Evolutionary conservation across 768 basidiomycete genomes (phyloP), one percentile per base, ranked within the genome.

Genomic region (Coprinellus aureogranulatus): DNA sequence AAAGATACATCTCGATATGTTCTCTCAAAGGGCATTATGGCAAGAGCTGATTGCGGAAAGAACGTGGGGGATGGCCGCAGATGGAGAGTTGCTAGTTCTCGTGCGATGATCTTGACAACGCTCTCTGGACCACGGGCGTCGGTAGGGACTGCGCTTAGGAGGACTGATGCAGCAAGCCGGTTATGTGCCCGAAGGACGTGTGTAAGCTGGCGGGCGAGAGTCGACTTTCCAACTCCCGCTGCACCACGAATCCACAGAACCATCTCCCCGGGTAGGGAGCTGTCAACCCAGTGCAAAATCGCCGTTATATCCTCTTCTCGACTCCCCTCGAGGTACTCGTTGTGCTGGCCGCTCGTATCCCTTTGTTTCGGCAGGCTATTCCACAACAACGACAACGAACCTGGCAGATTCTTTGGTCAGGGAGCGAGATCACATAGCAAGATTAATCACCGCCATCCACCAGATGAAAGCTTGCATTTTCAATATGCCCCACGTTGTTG

Each of bases 171-270:
- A 2, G 18, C 59, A 5, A 60, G 47, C 14, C 55, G 44, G 6
- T 48, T 54, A 18, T 48, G 30, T 22, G 31, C 9, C 22, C 53
- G 53, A 9, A 55, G 22, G n/a, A 20, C 22, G 22, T 52, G 27
- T 9, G 50, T 18, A 12, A 60, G 54, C 6, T 48, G 23, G 23
- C 18, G 46, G 22, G 46, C 59, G 2, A 55, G 30, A 0, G 47
- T 60, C 30, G 59, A 60, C n/a, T 60, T 60, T 11, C 59, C 59
- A 2, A 55, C 3, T 5, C 59, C 59, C 3, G 59, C 54, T 1
- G 59, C 25, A 22, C 59, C 59, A 12, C 51, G 54, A 14, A 60
- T 27, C 54, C 59, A 60, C 4, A 60, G 37, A 14, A 14, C 14
- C 34, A 14, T 6, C 34, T 34, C 34, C 34, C 8, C 8, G 34